phyloP scores from a whole-genome alignment of 208 protist species.

The Porcisia hertigi region DNA sequence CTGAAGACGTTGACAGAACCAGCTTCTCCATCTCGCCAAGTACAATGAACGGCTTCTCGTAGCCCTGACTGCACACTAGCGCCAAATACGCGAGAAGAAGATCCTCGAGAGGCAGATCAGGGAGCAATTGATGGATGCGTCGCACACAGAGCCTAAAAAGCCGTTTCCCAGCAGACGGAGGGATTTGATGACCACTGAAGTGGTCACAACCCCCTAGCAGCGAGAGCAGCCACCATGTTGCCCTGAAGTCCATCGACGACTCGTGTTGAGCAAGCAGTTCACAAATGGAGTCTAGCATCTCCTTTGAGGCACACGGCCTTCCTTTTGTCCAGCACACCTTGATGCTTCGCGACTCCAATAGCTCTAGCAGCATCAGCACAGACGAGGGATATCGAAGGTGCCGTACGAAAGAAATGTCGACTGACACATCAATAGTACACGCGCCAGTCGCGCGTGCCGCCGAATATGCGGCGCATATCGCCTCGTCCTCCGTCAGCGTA shows the following conservation, averaged over 20 bases:
- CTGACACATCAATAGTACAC: conserved; percentile 9
- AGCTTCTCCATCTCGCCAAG: conserved; percentile 45
- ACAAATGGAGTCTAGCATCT: conserved; percentile 27
- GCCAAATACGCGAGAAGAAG: conserved; percentile 42
- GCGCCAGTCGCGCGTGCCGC: conserved; percentile 19
- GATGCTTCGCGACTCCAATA: conserved; percentile 16
- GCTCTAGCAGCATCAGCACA: conserved; percentile 40
- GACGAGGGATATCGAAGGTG: conserved; percentile 14
- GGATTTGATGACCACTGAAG: conserved; percentile 1
- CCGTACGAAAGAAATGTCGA: conserved; percentile 21
- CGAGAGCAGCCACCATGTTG: conserved; percentile 46
- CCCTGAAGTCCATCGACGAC: conserved; percentile 32
- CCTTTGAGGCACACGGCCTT: conserved; percentile 10
- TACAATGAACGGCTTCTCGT: conserved; percentile 60
- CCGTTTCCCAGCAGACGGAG: conserved; percentile 19
- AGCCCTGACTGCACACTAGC: conserved; percentile 25
- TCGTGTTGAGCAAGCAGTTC: conserved; percentile 22
- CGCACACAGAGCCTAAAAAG: conserved; percentile 51
- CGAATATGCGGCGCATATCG: conserved; percentile 26
- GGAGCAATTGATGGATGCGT: conserved; percentile 53
- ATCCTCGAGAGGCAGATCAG: conserved; percentile 34
- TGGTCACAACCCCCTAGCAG: conserved; percentile 24
- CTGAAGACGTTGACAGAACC: conserved; percentile 8
- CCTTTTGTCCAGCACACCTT: conserved; percentile 12
- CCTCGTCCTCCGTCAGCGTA: conserved; percentile 10